A percentile compares a stretch with the other conserved stretches of the same genome.
These are phyloP conservation scores for Stemphylium lycopersici DNA, from an alignment of 2,329 filamentous ascomycete species.

Conservation along the genomic window DNA sequence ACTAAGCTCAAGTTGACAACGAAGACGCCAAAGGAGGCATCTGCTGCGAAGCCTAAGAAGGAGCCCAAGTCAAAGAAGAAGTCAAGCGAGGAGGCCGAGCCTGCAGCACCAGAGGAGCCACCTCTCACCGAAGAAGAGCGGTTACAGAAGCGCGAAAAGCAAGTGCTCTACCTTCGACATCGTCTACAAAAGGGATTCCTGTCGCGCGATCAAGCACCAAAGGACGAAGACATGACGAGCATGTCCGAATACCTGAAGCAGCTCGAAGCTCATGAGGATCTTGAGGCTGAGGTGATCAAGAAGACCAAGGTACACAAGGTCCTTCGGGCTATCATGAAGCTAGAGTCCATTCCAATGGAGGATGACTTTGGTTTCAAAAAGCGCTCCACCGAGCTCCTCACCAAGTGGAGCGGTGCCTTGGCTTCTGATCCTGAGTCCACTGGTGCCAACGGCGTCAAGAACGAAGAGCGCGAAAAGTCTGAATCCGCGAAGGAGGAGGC, in stretches of 20 bases:
- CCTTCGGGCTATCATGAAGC: slow-evolving; percentile 89
- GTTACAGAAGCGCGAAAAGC: slow-evolving; percentile 64
- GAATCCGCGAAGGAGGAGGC: slow-evolving; percentile 35
- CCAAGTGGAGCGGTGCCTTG: slow-evolving; percentile 86
- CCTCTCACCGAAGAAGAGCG: slow-evolving; percentile 61
- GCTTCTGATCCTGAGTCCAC: slow-evolving; percentile 35
- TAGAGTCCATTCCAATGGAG: slow-evolving; percentile 78
- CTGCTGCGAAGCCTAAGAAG: slow-evolving; percentile 64
- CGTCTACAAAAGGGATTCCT: slow-evolving; percentile 94
- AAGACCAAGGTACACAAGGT: slow-evolving; percentile 99
- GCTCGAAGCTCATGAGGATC: slow-evolving; percentile 78
- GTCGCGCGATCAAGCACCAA: slow-evolving; percentile 81
- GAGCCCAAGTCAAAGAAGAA: slow-evolving; percentile 62
- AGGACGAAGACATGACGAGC: slow-evolving; percentile 79
- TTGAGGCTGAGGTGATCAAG: slow-evolving; percentile 88
- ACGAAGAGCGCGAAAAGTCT: slow-evolving; percentile 48
- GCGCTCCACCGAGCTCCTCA: slow-evolving; percentile 78
- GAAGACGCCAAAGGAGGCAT: slow-evolving; percentile 48
- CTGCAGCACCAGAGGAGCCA: slow-evolving; percentile 58
- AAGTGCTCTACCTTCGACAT: slow-evolving; percentile 90
- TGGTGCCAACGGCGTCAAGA: slow-evolving; percentile 44
- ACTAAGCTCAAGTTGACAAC: slow-evolving; percentile 56
- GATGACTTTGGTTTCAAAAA: slow-evolving; percentile 89
- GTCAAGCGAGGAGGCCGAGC: slow-evolving; percentile 62
- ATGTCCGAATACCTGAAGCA: slow-evolving; percentile 81